These are phyloP conservation scores for Ettlia oleoabundans DNA, from an alignment of 139 green algal species.

Conservation along the genomic window DNA sequence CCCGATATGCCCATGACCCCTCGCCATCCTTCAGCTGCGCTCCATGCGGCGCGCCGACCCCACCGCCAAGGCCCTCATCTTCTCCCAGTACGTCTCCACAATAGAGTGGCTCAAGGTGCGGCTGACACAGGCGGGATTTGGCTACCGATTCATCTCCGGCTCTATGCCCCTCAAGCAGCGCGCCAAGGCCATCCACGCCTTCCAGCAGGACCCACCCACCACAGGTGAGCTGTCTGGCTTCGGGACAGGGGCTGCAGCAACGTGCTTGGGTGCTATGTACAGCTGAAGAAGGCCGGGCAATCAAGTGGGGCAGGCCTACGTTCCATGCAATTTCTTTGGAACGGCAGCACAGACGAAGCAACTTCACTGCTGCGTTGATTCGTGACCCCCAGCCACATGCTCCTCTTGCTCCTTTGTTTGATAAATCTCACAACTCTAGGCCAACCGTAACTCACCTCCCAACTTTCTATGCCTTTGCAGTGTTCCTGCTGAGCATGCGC, in stretches of 20 bases:
- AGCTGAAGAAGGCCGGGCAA: too few species aligned
- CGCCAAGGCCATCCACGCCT: conserved; percentile 67
- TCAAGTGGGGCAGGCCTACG: too few species aligned
- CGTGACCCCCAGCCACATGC: too few species aligned
- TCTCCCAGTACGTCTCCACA: conserved; percentile 60
- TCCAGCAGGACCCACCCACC: conserved; percentile 77
- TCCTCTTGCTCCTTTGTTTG: neutral
- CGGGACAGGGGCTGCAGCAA: too few species aligned
- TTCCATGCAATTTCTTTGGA: too few species aligned
- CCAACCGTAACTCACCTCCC: neutral
- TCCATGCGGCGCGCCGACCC: conserved; percentile 65
- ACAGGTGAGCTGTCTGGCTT: conserved; percentile 26
- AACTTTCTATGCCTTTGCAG: neutral
- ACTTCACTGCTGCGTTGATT: too few species aligned
- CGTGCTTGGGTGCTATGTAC: neutral
- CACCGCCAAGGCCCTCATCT: conserved; percentile 77
- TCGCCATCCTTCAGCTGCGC: too few species aligned
- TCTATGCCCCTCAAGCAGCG: conserved; percentile 71
- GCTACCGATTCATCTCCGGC: conserved; percentile 65
- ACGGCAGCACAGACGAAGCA: too few species aligned
- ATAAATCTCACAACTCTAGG: too few species aligned
- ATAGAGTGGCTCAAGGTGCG: conserved; percentile 67
- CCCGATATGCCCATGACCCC: too few species aligned
- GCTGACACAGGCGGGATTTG: conserved; percentile 62
- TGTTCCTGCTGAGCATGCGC: conserved; percentile 81